Evolutionary conservation across 2,329 filamentous ascomycete genomes (phyloP).

Genomic region (Thielaviopsis cerberus): DNA sequence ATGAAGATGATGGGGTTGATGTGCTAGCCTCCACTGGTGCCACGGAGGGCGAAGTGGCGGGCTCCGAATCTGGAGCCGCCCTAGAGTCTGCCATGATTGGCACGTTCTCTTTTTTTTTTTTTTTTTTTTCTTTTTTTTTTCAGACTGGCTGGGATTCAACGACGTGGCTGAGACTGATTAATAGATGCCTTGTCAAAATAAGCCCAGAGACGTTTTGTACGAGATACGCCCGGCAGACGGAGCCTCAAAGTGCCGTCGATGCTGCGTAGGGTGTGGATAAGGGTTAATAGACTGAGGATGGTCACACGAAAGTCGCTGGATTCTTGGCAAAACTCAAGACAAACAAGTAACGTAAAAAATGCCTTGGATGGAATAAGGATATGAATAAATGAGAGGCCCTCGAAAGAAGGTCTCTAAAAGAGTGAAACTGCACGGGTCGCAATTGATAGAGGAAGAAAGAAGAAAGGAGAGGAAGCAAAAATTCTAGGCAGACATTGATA

Average conservation of each 20-base stretch:
- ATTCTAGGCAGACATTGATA: background rate
- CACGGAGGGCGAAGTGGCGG: conserved; percentile 2
- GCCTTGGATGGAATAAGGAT: background rate
- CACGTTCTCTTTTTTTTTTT: too few relatives aligned
- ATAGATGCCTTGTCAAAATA: too few relatives aligned
- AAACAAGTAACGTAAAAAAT: too few relatives aligned
- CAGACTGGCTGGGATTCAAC: too few relatives aligned
- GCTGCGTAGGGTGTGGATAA: background rate
- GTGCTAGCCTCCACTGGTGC: background rate
- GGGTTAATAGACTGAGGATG: background rate
- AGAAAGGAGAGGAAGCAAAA: background rate
- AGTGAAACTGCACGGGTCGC: background rate
- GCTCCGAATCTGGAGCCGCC: conserved; percentile 3
- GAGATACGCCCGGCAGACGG: background rate
- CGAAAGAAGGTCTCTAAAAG: background rate
- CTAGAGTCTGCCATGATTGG: conserved; percentile 6
- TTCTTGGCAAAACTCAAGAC: background rate
- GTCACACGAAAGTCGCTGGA: background rate
- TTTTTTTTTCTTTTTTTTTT: too few relatives aligned
- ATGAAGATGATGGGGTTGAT: background rate
- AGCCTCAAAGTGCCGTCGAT: background rate
- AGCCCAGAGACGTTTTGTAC: background rate
- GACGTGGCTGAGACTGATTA: too few relatives aligned
- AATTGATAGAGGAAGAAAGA: background rate
- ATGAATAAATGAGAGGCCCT: background rate